Conservation (phyloP, 495 filamentous ascomycete species). For the Lasiosphaeria hispida region DNA sequence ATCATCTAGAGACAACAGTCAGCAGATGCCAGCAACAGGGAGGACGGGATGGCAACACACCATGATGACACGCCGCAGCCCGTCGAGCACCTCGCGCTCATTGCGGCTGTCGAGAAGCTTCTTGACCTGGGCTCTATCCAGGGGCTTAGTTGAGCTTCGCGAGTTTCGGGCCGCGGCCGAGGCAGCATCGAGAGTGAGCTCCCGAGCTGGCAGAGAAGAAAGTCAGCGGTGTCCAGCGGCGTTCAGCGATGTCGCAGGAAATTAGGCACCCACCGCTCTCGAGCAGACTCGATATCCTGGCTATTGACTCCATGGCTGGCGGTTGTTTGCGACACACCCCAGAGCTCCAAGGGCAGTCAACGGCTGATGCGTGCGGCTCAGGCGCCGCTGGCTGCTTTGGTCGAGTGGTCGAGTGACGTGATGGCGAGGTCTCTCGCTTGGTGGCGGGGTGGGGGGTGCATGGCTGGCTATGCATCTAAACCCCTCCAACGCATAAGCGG, state of each 20-base stretch:
- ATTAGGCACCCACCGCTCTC: constrained; percentile 68
- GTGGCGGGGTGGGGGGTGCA: constrained; percentile 19
- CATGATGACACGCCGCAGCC: constrained; percentile 83
- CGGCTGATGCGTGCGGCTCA: not conserved
- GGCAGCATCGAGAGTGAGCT: constrained; percentile 95
- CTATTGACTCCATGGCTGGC: constrained; percentile 82
- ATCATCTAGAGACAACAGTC: constrained; percentile 65
- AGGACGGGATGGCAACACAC: constrained; percentile 49
- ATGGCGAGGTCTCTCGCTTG: not conserved
- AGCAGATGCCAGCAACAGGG: constrained; percentile 14
- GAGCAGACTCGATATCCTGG: constrained; percentile 85
- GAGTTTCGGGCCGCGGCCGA: constrained; percentile 62
- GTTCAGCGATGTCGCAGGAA: not conserved
- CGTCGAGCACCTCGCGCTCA: constrained; percentile 90
- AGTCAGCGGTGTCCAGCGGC: not conserved
- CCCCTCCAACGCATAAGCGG: constrained; percentile 17
- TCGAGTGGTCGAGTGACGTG: constrained; percentile 44
- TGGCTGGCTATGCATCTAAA: constrained; percentile 24
- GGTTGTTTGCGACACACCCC: not conserved
- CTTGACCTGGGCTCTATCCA: constrained; percentile 70
- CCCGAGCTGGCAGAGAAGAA: constrained; percentile 62
- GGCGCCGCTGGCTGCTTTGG: constrained; percentile 10
- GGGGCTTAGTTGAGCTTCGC: constrained; percentile 47
- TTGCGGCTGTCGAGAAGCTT: constrained; percentile 91
- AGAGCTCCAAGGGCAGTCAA: not conserved